Conservation (phyloP, 208 protist genomes). For the Leishmania tropica region DNA sequence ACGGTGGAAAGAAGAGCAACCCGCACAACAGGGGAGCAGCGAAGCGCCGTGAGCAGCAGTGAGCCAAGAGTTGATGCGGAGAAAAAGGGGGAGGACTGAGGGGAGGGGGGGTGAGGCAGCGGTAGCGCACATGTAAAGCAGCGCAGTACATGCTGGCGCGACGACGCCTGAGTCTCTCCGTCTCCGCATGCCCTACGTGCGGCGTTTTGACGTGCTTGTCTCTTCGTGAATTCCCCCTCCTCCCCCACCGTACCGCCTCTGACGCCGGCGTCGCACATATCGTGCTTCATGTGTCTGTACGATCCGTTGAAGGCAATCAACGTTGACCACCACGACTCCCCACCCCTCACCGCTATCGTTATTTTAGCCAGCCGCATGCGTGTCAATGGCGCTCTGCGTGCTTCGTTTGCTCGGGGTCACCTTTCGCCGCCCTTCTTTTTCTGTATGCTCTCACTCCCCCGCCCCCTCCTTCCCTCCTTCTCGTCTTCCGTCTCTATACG, state of each 20-base stretch:
- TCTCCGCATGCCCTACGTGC: not conserved
- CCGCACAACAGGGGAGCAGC: conserved; percentile 11
- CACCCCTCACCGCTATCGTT: not conserved
- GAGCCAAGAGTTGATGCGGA: not conserved
- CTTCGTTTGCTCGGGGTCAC: not conserved
- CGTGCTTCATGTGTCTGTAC: not conserved
- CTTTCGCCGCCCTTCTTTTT: not conserved
- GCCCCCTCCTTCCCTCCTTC: not conserved
- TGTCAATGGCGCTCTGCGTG: not conserved
- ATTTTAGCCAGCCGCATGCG: not conserved
- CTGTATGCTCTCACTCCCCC: not conserved
- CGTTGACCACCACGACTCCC: too few relatives aligned
- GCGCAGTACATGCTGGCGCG: not conserved
- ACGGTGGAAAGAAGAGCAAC: conserved; percentile 18
- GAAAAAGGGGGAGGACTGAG: not conserved
- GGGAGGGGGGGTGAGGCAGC: not conserved
- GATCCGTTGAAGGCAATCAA: not conserved
- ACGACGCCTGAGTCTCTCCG: too few relatives aligned
- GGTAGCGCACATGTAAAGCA: not conserved
- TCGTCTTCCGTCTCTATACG: not conserved
- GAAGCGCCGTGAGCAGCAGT: conserved; percentile 19
- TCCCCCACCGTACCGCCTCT: not conserved
- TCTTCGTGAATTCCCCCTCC: not conserved
- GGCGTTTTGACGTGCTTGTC: not conserved
- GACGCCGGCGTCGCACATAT: not conserved